These are phyloP conservation scores for Brasilioporus rufonigricans DNA, from an alignment of 768 basidiomycete genomes.

Conservation along the genomic window DNA sequence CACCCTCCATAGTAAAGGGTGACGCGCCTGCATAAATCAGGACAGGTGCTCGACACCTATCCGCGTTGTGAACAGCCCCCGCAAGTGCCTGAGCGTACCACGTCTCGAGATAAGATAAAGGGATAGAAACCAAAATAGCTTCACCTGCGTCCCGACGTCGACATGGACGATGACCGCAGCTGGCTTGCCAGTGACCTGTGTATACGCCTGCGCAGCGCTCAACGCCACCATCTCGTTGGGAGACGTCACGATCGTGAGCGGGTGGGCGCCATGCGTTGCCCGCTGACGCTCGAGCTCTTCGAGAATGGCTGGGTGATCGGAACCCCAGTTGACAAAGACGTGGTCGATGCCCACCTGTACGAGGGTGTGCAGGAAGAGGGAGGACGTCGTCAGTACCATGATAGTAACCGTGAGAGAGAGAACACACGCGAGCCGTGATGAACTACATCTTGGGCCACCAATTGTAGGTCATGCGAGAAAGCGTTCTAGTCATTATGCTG, in stretches of 20 bases:
- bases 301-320: slow-evolving; percentile 69
- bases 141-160: slow-evolving; percentile 65
- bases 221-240: slow-evolving; percentile 79
- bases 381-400: slow-evolving; percentile 56
- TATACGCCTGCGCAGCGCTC: slow-evolving; percentile 70
- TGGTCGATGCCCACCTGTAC: slow-evolving; percentile 59
- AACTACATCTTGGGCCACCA: no score
- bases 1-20: slow-evolving; percentile 54
- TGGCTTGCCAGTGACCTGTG: slow-evolving; percentile 60
- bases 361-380: slow-evolving; percentile 58
- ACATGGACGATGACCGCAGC: slow-evolving; percentile 76
- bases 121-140: neutral
- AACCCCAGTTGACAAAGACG: slow-evolving; percentile 75
- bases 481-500: no score
- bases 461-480: no score
- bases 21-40: slow-evolving; percentile 73
- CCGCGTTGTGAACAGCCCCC: slow-evolving; percentile 72
- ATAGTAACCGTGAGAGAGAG: neutral
- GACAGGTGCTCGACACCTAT: slow-evolving; percentile 57
- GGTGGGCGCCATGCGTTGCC: slow-evolving; percentile 32
- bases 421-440: no score
- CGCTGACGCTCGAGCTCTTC: slow-evolving; percentile 66
- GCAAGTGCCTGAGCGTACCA: slow-evolving; percentile 68
- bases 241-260: slow-evolving; percentile 58
- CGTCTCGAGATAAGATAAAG: no score